Evolutionary conservation across 2,329 filamentous ascomycete species (phyloP), one percentile per base, ranked within the genome.

Genomic region (Ophiostoma himal-ulmi): DNA sequence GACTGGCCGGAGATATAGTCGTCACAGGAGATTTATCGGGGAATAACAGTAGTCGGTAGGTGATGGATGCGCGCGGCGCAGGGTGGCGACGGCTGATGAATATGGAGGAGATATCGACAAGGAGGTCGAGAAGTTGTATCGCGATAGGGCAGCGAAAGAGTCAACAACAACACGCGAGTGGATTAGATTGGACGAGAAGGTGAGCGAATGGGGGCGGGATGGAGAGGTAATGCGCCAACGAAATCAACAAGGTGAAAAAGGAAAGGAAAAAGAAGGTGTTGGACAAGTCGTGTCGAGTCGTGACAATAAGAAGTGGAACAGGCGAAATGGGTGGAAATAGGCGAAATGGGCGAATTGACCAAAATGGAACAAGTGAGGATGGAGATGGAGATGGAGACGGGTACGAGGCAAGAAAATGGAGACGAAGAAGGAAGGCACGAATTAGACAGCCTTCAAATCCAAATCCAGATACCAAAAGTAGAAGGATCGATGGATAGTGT

Each of bases 301-400:
- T 10, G 30, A 22, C 39, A 48, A 34, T 30, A 57, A 41, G 44
- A 57, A 41, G n/a, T 36, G 48, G 26, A 67, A 67, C 26, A 26
- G 41, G 26, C 54, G n/a, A 52, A 44, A 20, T 44, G 11, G 41
- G 41, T 5, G 41, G 41, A 20, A 48, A 48, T 48, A 26, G 41
- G 26, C 54, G 54, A 62, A 30, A 62, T 44, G 41, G 30, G 30
- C 3, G 3, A 44, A 44, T 44, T 44, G 54, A 22, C 34, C 20
- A 60, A 48, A 52, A 65, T 34, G 69, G 30, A 70, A 68, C 39
- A 64, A 69, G 34, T 36, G 37, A 65, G 60, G 30, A 66, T 20
- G 52, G n/a, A 14, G 52, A 52, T n/a, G 39, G 37, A 30, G 52
- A 52, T 26, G 41, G 34, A 64, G 30, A 69, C 48, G 13, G 37